Conservation (phyloP, 192 early-diverging fungal genomes). For the Mortierella alpina region DNA sequence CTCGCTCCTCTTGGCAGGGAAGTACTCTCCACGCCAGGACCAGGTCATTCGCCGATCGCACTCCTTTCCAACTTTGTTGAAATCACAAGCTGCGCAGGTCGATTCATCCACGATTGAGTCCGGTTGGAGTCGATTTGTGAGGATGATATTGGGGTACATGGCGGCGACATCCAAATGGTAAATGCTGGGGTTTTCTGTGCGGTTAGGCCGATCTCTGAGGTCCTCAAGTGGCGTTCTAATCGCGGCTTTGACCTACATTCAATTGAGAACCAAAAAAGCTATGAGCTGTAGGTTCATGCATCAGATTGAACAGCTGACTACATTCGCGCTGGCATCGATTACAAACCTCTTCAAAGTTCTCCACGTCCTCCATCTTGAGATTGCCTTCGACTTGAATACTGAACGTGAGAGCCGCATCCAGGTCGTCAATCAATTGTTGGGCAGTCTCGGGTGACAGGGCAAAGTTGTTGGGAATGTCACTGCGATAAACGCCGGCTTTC, state of each 20-base stretch:
- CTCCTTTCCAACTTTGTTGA: conserved; percentile 84
- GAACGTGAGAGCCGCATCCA: conserved; percentile 92
- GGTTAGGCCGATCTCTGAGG: conserved; percentile 84
- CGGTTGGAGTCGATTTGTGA: conserved; percentile 97
- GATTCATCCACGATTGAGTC: conserved; percentile 93
- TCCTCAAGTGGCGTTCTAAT: conserved; percentile 75
- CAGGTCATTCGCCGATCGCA: conserved; percentile 97
- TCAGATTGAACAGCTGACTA: too few species aligned
- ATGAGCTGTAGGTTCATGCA: neutral
- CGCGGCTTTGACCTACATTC: conserved; percentile 60
- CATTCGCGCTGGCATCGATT: neutral
- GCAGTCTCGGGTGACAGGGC: conserved; percentile 79
- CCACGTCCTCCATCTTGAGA: conserved; percentile 79
- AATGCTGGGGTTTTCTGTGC: conserved; percentile 84
- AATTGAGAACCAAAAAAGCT: neutral
- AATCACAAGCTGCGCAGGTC: conserved; percentile 93
- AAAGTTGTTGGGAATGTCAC: conserved; percentile 91
- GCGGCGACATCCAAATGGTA: conserved; percentile 99
- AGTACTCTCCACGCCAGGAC: conserved; percentile 98
- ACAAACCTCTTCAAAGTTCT: conserved; percentile 88
- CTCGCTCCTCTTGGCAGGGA: conserved; percentile 89
- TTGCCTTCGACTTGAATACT: conserved; percentile 88
- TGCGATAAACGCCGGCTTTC: conserved; percentile 97
- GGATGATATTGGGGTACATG: conserved; percentile 99
- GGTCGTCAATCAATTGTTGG: conserved; percentile 87